Evolutionary conservation across 495 filamentous ascomycete species (phyloP).

Genomic region (Penicillium alfredii): DNA sequence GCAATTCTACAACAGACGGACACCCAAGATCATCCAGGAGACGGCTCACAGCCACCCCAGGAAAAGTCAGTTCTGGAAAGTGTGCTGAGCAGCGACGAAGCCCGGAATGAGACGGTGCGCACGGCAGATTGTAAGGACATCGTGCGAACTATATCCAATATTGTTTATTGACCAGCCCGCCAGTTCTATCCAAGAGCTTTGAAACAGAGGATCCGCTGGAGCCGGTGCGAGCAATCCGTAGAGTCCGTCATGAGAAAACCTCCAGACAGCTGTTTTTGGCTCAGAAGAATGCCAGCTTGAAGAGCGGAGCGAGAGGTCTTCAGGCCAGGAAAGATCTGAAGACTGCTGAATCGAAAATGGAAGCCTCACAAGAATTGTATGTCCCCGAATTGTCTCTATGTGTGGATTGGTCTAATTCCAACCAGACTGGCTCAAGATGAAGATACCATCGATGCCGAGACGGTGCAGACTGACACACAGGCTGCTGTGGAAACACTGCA

Average conservation of each 20-base stretch:
- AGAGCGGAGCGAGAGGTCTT: conserved; percentile 66
- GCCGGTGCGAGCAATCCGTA: conserved; percentile 53
- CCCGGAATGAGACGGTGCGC: conserved; percentile 49
- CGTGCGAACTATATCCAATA: background rate
- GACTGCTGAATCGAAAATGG: conserved; percentile 56
- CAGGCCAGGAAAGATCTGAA: conserved; percentile 66
- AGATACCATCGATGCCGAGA: conserved; percentile 48
- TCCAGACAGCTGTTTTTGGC: conserved; percentile 57
- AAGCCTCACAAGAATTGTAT: conserved; percentile 48
- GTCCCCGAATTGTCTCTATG: conserved; percentile 3
- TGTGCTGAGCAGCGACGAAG: conserved; percentile 59
- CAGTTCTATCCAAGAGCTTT: conserved; percentile 41
- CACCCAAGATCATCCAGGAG: conserved; percentile 22
- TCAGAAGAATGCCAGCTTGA: conserved; percentile 63
- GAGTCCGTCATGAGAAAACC: conserved; percentile 52
- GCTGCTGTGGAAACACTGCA: conserved; percentile 56
- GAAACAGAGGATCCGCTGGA: conserved; percentile 47
- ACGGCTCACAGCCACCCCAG: conserved; percentile 7
- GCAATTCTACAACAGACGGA: conserved; percentile 67
- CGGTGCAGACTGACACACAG: conserved; percentile 54
- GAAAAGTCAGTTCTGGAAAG: conserved; percentile 54
- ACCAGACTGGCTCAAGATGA: conserved; percentile 48
- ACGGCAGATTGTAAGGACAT: conserved; percentile 50
- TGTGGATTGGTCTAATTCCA: conserved; percentile 1
- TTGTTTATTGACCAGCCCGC: background rate